Base-by-base conservation (phyloP, 2,329 filamentous ascomycete genomes). In the Metarhizium anisopliae region DNA sequence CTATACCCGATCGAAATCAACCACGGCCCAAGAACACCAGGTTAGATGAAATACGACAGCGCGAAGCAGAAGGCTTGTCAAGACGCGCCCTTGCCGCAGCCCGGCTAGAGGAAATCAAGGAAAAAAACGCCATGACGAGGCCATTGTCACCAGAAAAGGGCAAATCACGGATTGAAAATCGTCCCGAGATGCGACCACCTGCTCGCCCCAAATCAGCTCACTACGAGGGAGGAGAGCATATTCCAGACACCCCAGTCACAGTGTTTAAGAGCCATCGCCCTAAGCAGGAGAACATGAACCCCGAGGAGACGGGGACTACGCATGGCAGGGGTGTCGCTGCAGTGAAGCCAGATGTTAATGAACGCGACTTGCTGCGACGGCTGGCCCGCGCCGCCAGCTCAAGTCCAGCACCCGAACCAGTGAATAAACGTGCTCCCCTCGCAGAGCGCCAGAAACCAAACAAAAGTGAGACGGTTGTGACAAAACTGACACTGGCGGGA, bases 91-190 rank as follows among this genome's bases (percentile, higher is more conserved):
- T 79, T 16, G 75, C 79, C n/a, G 72, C 73, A 6, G 74, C 76
- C 54, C 72, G 74, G 36, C 66, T 83, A 2, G 78, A 77, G 38
- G 79, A 81, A 64, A 81, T 81, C 55, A 72, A 75, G 43, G 76
- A 79, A 54, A 71, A 67, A 56, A 80, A 82, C 62, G 72, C 74
- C 40, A 68, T 71, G 59, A 72, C 73, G 7, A 68, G 71, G 51
- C 74, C 74, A 10, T 64, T 71, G 6, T 77, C 75, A 1, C 74
- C 77, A 14, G 74, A 71, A 45, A 64, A 76, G 51, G 55, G 62
- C 13, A 64, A 63, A 50, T 70, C 67, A 8, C 67, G 60, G 45
- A 61, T 66, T 3, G 68, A 57, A 4, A 51, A 8, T 56, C 11
- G 55, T 61, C 10, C 54, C 64, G 35, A 63, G 58, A 43, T 64